These are phyloP conservation scores for Boeremia lycopersici DNA, from an alignment of 2,329 filamentous ascomycete species.

Conservation along the genomic window DNA sequence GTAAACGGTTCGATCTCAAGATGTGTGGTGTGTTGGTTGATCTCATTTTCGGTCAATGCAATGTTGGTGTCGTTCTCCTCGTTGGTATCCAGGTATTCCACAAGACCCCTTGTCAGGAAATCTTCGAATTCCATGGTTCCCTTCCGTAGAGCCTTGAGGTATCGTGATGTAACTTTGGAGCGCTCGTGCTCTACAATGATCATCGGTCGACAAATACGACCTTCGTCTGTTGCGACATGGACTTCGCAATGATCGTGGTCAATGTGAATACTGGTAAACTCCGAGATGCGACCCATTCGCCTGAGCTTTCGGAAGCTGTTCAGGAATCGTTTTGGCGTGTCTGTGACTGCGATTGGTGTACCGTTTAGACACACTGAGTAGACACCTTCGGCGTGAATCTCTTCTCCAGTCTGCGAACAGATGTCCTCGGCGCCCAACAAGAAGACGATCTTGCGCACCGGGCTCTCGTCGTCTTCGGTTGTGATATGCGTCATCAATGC, in stretches of 20 bases:
- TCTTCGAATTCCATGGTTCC: constrained; percentile 92
- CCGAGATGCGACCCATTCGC: constrained; percentile 88
- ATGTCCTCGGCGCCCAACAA: constrained; percentile 85
- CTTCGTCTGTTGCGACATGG: constrained; percentile 96
- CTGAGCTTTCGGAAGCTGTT: constrained; percentile 84
- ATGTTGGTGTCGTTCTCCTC: constrained; percentile 98
- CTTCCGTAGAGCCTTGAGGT: constrained; percentile 80
- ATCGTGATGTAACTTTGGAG: constrained; percentile 77
- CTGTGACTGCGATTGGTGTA: constrained; percentile 86
- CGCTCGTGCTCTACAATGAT: constrained; percentile 91
- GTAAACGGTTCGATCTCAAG: constrained; percentile 98
- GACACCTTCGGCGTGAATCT: constrained; percentile 82
- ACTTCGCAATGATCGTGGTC: constrained; percentile 91
- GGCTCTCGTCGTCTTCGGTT: constrained; percentile 91
- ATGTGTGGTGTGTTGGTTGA: constrained; percentile 84
- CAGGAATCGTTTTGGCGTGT: constrained; percentile 84
- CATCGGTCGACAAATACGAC: constrained; percentile 91
- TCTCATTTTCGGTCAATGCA: constrained; percentile 84
- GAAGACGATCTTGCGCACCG: constrained; percentile 85
- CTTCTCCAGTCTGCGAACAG: constrained; percentile 77
- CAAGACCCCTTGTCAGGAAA: constrained; percentile 84
- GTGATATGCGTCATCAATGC: constrained; percentile 99
- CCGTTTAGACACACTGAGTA: constrained; percentile 96
- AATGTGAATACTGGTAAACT: constrained; percentile 95
- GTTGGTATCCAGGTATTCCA: constrained; percentile 97